Percentiles rank a stretch among this genome's conserved stretches.
Evolutionary conservation across 2,329 filamentous ascomycete genomes (phyloP).

Genomic region (Ophiostoma triangulosporum): DNA sequence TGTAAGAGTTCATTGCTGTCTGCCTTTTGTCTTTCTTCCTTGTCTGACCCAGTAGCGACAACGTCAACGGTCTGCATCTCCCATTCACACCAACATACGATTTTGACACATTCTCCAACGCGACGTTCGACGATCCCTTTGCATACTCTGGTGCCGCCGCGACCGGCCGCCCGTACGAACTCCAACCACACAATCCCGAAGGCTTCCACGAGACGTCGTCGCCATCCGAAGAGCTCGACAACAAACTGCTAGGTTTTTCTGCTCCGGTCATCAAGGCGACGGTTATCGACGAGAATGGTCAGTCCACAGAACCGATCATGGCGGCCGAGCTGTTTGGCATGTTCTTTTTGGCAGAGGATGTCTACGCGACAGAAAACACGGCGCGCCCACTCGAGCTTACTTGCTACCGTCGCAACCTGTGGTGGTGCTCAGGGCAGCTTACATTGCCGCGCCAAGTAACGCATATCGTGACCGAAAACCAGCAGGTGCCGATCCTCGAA

Average conservation of each 20-base stretch:
- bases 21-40: background rate
- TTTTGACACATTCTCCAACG: conserved; percentile 44
- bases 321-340: conserved; percentile 71
- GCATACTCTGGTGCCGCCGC: conserved; percentile 30
- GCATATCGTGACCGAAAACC: conserved; percentile 57
- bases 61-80: conserved; percentile 29
- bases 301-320: conserved; percentile 51
- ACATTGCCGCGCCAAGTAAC: conserved; percentile 61
- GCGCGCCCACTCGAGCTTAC: conserved; percentile 66
- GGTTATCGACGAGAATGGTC: conserved; percentile 51
- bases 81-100: conserved; percentile 48
- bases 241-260: conserved; percentile 64
- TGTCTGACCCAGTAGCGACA: conserved; percentile 21
- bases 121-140: conserved; percentile 54
- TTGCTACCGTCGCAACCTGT: conserved; percentile 88
- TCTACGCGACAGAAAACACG: conserved; percentile 47
- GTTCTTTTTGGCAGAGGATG: conserved; percentile 78
- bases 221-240: conserved; percentile 42
- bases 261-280: conserved; percentile 45
- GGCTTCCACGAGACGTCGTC: conserved; percentile 30
- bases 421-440: conserved; percentile 84
- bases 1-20: conserved; percentile 28
- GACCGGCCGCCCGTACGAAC: conserved; percentile 14
- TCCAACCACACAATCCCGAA: conserved; percentile 10
- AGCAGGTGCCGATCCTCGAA: conserved; percentile 62